These are phyloP conservation scores for Entrophospora sp. DNA, from an alignment of 192 early-diverging fungal genomes.

Conservation along the genomic window DNA sequence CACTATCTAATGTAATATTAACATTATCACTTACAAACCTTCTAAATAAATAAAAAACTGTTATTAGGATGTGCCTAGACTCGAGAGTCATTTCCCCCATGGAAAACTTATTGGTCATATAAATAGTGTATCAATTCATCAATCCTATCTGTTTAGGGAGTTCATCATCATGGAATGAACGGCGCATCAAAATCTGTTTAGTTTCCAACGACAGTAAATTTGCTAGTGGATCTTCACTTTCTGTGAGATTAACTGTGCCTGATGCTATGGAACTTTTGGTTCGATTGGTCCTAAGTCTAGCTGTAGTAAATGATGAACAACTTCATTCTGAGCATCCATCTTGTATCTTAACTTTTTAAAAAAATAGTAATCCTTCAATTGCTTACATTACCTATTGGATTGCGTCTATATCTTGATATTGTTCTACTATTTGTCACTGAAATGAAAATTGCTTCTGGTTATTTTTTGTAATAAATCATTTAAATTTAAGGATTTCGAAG, in stretches of 20 bases:
- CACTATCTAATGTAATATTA: not conserved
- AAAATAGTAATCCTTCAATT: too few relatives aligned
- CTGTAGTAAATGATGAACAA: not conserved
- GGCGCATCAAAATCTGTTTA: not conserved
- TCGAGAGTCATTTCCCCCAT: not conserved
- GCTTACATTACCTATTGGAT: too few relatives aligned
- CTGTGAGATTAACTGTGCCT: not conserved
- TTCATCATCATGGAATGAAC: not conserved
- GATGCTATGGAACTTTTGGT: not conserved
- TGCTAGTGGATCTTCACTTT: not conserved
- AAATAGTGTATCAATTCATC: not conserved
- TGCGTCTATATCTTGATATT: too few relatives aligned
- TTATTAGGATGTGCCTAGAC: not conserved
- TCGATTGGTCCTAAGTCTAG: not conserved
- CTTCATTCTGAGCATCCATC: not conserved
- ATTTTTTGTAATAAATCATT: too few relatives aligned
- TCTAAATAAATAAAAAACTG: not conserved
- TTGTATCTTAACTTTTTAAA: not conserved
- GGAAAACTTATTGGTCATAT: not conserved
- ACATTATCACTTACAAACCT: not conserved
- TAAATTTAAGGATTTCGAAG: too few relatives aligned
- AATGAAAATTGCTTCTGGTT: too few relatives aligned
- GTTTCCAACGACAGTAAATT: not conserved
- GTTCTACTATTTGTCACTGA: too few relatives aligned
- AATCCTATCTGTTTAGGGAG: not conserved